Base-by-base conservation (phyloP, 352 stramenopile genomes). In the Phytophthora meadii region DNA sequence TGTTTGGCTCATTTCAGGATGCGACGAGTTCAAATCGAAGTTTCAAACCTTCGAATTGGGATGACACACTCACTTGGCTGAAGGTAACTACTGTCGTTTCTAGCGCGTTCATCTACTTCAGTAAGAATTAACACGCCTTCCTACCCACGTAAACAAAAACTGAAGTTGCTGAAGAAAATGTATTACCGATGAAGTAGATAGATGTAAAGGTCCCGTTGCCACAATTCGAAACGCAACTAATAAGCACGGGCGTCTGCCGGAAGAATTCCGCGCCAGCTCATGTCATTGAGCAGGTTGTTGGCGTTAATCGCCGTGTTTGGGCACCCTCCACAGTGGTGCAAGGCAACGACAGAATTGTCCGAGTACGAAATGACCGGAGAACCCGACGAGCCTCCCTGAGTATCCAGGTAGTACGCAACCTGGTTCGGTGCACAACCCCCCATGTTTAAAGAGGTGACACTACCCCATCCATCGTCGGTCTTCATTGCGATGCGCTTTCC, bases 291-390 rank as follows among this genome's bases (percentile, higher is more conserved):
- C 54, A 94, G 70, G 28, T 81, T 79, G 48, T 88, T 63, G 42
- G 58, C 77, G 65, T 89, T 92, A 40, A 93, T 82, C 3, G 80
- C 84, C 6, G 79, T 89, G 61, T 94, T 94, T 7, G 80, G 82
- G 32, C 87, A 94, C 0, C 84, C 87, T 2, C 87, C 87, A 40
- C 84, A 94, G 61, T 93, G 86, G 58, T 93, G 84, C 5, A 94
- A 68, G 11, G 65, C 87, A 1, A 93, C 64, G 4, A 93, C 87
- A 1, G 50, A 34, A 39, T 93, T 90, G 57, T 94, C 84, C 0
- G 19, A 57, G 49, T 55, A 83, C n/a, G 79, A 54, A 34, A 94
- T 63, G n/a, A 94, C 71, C 0, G 86, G 86, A 7, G 86, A 93
- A 1, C 86, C 86, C 0, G 84, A 94, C 12, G 87, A 91, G 1